Evolutionary conservation across 352 stramenopile species (phyloP).

Genomic region (Pythium guiyangense): DNA sequence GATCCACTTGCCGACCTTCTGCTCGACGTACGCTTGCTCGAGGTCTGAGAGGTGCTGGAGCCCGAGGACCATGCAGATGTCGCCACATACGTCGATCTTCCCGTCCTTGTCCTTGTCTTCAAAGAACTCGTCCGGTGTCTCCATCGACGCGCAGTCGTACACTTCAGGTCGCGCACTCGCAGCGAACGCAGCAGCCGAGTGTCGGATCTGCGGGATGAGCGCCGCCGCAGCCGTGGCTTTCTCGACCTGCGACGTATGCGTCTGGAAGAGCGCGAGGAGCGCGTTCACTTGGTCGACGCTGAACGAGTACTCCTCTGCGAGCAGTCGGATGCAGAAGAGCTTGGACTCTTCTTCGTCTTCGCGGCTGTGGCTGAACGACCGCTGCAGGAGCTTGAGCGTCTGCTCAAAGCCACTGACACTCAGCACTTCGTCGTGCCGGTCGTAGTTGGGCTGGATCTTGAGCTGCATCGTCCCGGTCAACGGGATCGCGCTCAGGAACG

Average conservation of each 20-base stretch:
- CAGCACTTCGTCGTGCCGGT: conserved; percentile 52
- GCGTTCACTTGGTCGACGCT: conserved; percentile 48
- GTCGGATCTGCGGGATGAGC: conserved; percentile 64
- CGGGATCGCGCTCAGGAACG: conserved; percentile 33
- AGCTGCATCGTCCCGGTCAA: conserved; percentile 39
- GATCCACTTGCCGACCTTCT: conserved; percentile 74
- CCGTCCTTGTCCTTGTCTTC: conserved; percentile 77
- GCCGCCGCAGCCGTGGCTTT: conserved; percentile 56
- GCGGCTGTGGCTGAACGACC: conserved; percentile 35
- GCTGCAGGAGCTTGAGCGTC: conserved; percentile 31
- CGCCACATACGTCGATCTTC: conserved; percentile 76
- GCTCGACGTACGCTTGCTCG: conserved; percentile 64
- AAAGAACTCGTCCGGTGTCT: conserved; percentile 57
- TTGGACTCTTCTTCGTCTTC: conserved; percentile 57
- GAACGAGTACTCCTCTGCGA: conserved; percentile 64
- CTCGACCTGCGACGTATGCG: conserved; percentile 63
- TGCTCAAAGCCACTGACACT: conserved; percentile 28
- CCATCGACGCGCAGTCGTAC: conserved; percentile 58
- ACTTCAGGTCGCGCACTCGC: conserved; percentile 22
- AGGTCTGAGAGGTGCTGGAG: conserved; percentile 57
- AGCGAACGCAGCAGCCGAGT: conserved; percentile 8
- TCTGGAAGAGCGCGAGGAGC: conserved; percentile 53
- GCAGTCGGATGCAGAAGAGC: conserved; percentile 52
- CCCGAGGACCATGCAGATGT: conserved; percentile 76
- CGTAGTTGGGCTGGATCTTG: conserved; percentile 59